phyloP scores from a whole-genome alignment of 208 protist genomes.

The Baffinella frigidus region DNA sequence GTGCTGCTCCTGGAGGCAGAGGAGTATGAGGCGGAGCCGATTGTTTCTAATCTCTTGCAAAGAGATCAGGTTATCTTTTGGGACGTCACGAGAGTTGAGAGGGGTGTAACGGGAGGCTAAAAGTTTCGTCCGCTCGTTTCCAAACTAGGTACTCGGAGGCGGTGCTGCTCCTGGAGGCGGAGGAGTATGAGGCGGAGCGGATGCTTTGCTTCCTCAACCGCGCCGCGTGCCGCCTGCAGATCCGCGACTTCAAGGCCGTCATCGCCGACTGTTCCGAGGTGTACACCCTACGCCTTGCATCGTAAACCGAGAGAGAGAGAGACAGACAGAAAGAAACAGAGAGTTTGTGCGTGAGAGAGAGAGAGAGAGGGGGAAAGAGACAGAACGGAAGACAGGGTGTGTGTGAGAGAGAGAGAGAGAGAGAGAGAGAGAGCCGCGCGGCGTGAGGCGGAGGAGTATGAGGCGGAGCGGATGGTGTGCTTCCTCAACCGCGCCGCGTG shows the following conservation, averaged over 20 bases:
- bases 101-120: too few relatives aligned
- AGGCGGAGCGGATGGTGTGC: constrained; percentile 43
- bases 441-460: too few relatives aligned
- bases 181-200: constrained; percentile 10
- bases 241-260: neutral
- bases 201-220: constrained; percentile 15
- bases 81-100: too few relatives aligned
- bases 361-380: neutral
- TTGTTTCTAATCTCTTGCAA: too few relatives aligned
- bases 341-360: neutral
- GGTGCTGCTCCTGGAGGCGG: too few relatives aligned
- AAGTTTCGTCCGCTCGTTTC: too few relatives aligned
- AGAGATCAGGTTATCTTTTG: too few relatives aligned
- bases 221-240: constrained; percentile 20
- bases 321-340: neutral
- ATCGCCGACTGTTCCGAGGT: neutral
- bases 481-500: constrained; percentile 13
- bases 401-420: neutral
- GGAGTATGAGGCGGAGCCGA: constrained; percentile 7
- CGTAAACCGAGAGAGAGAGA: neutral
- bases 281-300: too few relatives aligned
- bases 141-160: too few relatives aligned
- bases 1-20: too few relatives aligned
- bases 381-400: neutral
- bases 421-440: neutral